Evolutionary conservation across 1,139 yeast genomes (phyloP).

Genomic region (Diutina sp.): DNA sequence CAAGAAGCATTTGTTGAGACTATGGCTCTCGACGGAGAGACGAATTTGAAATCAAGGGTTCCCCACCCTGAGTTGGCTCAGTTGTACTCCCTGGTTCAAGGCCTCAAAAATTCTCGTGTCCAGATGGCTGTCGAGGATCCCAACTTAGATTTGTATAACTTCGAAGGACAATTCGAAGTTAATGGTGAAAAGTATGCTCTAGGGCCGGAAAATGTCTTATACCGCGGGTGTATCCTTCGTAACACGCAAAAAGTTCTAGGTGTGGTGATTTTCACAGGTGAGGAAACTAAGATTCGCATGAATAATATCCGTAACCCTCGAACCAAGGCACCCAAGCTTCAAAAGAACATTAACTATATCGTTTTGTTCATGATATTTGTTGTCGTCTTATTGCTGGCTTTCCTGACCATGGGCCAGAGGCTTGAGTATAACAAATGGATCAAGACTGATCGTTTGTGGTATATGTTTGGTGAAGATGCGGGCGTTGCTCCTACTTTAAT

Average conservation of each 20-base stretch:
- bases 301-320: constrained; percentile 85
- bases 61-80: constrained; percentile 56
- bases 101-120: constrained; percentile 37
- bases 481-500: constrained; percentile 86
- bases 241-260: constrained; percentile 71
- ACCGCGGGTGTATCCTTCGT: constrained; percentile 80
- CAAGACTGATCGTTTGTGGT: constrained; percentile 53
- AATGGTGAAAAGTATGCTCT: constrained; percentile 36
- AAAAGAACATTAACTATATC: constrained; percentile 67
- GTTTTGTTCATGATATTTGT: constrained; percentile 80
- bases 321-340: constrained; percentile 87
- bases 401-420: constrained; percentile 74
- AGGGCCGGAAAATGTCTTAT: constrained; percentile 68
- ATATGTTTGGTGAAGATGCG: constrained; percentile 55
- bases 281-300: constrained; percentile 92
- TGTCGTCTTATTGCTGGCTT: constrained; percentile 61
- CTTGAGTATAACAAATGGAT: constrained; percentile 24
- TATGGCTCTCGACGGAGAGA: constrained; percentile 96
- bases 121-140: constrained; percentile 76
- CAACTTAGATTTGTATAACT: constrained; percentile 78
- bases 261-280: constrained; percentile 83
- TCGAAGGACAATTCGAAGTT: constrained; percentile 57
- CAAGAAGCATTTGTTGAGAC: constrained; percentile 76
- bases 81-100: constrained; percentile 33
- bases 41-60: constrained; percentile 64